Conservation (phyloP, 805 yeast species). For the Saccharomycopsis amapae region DNA sequence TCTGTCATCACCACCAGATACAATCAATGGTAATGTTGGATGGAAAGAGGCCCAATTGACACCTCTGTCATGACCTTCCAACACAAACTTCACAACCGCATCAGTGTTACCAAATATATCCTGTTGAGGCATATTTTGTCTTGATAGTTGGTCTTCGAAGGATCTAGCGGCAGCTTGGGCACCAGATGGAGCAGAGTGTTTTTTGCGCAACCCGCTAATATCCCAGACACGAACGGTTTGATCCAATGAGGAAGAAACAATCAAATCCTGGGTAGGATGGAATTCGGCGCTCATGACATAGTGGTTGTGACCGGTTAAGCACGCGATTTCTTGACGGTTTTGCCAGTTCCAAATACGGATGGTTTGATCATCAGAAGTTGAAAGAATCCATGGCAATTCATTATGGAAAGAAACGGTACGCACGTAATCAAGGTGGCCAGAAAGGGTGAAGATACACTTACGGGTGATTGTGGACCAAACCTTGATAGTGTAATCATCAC, state of each 20-base stretch:
- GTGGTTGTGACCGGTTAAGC: slow-evolving; percentile 96
- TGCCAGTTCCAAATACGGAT: slow-evolving; percentile 99
- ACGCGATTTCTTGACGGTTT: slow-evolving; percentile 93
- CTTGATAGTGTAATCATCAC: slow-evolving; percentile 91
- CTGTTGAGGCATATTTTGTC: slow-evolving; percentile 55
- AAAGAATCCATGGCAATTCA: slow-evolving; percentile 94
- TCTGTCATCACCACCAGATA: slow-evolving; percentile 94
- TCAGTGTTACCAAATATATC: slow-evolving; percentile 93
- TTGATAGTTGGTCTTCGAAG: slow-evolving; percentile 39
- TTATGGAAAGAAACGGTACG: slow-evolving; percentile 92
- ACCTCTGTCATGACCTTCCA: slow-evolving; percentile 98
- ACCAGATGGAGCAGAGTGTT: slow-evolving; percentile 85
- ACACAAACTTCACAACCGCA: slow-evolving; percentile 88
- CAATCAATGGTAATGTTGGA: slow-evolving; percentile 90
- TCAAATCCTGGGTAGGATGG: slow-evolving; percentile 91
- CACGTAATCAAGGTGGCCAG: slow-evolving; percentile 92
- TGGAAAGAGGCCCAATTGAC: slow-evolving; percentile 99
- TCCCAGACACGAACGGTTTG: slow-evolving; percentile 99
- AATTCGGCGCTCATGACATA: slow-evolving; percentile 97
- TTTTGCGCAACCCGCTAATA: slow-evolving; percentile 87
- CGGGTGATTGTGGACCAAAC: slow-evolving; percentile 94
- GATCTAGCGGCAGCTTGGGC: slow-evolving; percentile 28
- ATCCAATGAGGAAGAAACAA: slow-evolving; percentile 93
- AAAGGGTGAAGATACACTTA: slow-evolving; percentile 83
- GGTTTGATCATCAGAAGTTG: slow-evolving; percentile 96